These are phyloP conservation scores for Porpolomopsis calyptriformis DNA, from an alignment of 768 basidiomycete genomes.

Conservation along the genomic window DNA sequence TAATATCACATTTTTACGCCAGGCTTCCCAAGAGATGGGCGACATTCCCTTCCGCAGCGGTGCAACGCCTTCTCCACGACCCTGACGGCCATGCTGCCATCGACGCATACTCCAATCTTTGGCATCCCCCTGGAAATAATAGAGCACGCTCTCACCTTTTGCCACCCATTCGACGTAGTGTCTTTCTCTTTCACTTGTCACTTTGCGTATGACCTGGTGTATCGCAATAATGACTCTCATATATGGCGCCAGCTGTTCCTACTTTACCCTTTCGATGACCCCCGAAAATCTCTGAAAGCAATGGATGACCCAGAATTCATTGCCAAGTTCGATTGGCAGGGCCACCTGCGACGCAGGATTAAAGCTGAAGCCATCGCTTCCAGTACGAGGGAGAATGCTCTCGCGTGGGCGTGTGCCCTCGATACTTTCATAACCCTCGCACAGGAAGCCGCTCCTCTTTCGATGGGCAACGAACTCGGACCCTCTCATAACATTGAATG, in stretches of 20 bases:
- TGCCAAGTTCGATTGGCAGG: conserved; percentile 20
- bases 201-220: conserved; percentile 37
- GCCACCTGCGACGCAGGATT: conserved; percentile 31
- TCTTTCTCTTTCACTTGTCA: conserved; percentile 47
- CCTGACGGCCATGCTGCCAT: no score
- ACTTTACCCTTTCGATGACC: conserved; percentile 51
- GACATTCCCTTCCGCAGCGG: no score
- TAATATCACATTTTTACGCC: no score
- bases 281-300: conserved; percentile 26
- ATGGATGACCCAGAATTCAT: not conserved
- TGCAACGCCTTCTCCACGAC: no score
- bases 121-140: conserved; percentile 47
- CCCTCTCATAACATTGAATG: conserved; percentile 36
- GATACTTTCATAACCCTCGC: conserved; percentile 32
- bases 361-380: conserved; percentile 25
- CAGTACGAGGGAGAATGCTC: conserved; percentile 10
- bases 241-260: conserved; percentile 65
- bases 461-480: conserved; percentile 12
- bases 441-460: conserved; percentile 24
- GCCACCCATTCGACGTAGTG: conserved; percentile 48
- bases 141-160: conserved; percentile 46
- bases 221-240: conserved; percentile 40
- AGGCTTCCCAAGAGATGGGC: no score
- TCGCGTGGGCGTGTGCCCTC: conserved; percentile 26
- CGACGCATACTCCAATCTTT: no score